phyloP scores from a whole-genome alignment of 768 basidiomycete species.

The Tylopilus plumbeoviolaceoides region DNA sequence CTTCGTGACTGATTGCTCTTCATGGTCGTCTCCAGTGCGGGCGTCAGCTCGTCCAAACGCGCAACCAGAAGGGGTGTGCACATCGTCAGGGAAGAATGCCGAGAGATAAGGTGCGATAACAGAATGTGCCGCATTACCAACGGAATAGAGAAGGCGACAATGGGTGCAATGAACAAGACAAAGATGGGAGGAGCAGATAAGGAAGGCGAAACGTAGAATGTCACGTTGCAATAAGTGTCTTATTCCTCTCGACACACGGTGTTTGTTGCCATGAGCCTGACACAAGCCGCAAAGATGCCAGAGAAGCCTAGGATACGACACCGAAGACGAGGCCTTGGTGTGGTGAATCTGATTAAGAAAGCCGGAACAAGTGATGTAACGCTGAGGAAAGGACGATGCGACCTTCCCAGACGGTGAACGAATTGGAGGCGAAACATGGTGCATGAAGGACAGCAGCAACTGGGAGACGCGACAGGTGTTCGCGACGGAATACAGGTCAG shows the following conservation, averaged over 20 bases:
- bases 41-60: too few relatives aligned
- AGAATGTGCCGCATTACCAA: slow-evolving; percentile 53
- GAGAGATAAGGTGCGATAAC: too few relatives aligned
- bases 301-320: slow-evolving; percentile 73
- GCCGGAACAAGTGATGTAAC: slow-evolving; percentile 58
- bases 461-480: slow-evolving; percentile 30
- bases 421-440: slow-evolving; percentile 84
- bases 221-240: slow-evolving; percentile 82
- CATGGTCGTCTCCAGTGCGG: too few relatives aligned
- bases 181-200: slow-evolving; percentile 59
- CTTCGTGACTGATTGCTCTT: too few relatives aligned
- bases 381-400: slow-evolving; percentile 72
- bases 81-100: too few relatives aligned
- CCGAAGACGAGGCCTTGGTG: slow-evolving; percentile 67
- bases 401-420: slow-evolving; percentile 98
- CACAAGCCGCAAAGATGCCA: slow-evolving; percentile 57
- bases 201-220: slow-evolving; percentile 79
- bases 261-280: slow-evolving; percentile 73
- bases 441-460: slow-evolving; percentile 65
- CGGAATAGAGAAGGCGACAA: slow-evolving; percentile 55
- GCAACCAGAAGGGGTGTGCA: too few relatives aligned
- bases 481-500: slow-evolving; percentile 32
- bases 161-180: slow-evolving; percentile 54
- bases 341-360: slow-evolving; percentile 58
- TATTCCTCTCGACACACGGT: slow-evolving; percentile 96